phyloP scores from a whole-genome alignment of 331 rosid genomes.

The Pyrus hybrid region DNA sequence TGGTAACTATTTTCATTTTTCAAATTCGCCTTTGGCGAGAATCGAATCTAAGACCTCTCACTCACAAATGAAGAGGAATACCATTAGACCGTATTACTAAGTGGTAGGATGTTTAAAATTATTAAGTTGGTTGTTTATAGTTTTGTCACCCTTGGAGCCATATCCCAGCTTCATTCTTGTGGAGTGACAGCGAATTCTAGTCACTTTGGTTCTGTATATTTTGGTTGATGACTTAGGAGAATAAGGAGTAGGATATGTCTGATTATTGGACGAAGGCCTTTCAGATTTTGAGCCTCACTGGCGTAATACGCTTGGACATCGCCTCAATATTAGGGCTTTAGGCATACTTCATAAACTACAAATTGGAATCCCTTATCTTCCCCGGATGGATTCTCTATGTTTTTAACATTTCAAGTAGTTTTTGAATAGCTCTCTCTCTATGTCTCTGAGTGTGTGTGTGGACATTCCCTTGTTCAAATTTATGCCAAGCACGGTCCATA shows the following conservation, averaged over 20 bases:
- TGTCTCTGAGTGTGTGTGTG: no score
- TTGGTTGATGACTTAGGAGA: not conserved
- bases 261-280: not conserved
- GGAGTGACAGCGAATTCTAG: not conserved
- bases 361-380: conserved; percentile 66
- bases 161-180: not conserved
- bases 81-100: no score
- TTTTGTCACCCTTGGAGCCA: not conserved
- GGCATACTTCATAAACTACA: conserved; percentile 92
- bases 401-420: not conserved
- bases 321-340: conserved; percentile 79
- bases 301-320: conserved; percentile 71
- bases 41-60: no score
- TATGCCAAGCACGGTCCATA: no score
- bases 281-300: conserved; percentile 10
- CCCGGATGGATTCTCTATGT: conserved; percentile 52
- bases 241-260: not conserved
- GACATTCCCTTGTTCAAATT: no score
- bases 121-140: not conserved
- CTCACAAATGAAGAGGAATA: no score
- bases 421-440: no score
- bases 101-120: not conserved
- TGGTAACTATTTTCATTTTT: no score
- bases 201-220: not conserved
- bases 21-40: no score